These are phyloP conservation scores for Trichoderma sp. DNA, from an alignment of 2,329 filamentous ascomycete genomes.

Conservation along the genomic window DNA sequence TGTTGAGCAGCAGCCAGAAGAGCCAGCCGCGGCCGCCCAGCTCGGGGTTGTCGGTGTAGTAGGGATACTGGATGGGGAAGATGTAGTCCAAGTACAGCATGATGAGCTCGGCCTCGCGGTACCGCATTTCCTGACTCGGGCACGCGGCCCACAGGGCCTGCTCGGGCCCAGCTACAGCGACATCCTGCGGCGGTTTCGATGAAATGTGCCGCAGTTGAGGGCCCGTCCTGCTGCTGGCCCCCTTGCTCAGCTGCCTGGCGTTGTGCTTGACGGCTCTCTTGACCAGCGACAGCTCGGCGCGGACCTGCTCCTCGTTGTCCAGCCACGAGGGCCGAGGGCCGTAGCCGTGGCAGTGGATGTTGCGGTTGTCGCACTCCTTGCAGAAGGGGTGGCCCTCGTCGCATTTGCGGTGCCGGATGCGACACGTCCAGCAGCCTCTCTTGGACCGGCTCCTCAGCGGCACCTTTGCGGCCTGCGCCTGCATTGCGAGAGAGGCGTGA, in stretches of 20 bases:
- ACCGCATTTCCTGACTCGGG: conserved; percentile 20
- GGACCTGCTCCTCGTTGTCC: conserved; percentile 15
- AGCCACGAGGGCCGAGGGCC: conserved; percentile 10
- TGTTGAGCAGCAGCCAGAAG: conserved; percentile 17
- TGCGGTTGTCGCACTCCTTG: conserved; percentile 20
- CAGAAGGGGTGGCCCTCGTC: conserved; percentile 15
- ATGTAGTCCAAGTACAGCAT: conserved; percentile 24
- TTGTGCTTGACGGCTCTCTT: conserved; percentile 19
- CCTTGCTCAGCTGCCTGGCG: conserved; percentile 13
- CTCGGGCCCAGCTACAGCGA: conserved; percentile 1
- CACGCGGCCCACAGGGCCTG: conserved; percentile 18
- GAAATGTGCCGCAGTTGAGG: conserved; percentile 5
- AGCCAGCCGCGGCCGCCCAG: conserved; percentile 19
- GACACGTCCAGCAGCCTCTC: conserved; percentile 22
- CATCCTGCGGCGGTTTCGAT: conserved; percentile 3
- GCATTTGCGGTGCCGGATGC: conserved; percentile 22
- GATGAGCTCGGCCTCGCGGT: conserved; percentile 21
- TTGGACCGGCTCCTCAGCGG: conserved; percentile 19
- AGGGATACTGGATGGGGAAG: conserved; percentile 21
- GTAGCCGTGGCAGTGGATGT: conserved; percentile 20
- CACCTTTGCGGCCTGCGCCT: conserved; percentile 4
- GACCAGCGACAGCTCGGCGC: conserved; percentile 20
- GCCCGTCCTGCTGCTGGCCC: conserved; percentile 1
- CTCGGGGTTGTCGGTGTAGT: conserved; percentile 16
- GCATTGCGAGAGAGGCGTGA: conserved; percentile 8